Evolutionary conservation across 148 eudicot species (phyloP), one percentile per base, ranked within the genome.

Genomic region (Arbutus unedo): DNA sequence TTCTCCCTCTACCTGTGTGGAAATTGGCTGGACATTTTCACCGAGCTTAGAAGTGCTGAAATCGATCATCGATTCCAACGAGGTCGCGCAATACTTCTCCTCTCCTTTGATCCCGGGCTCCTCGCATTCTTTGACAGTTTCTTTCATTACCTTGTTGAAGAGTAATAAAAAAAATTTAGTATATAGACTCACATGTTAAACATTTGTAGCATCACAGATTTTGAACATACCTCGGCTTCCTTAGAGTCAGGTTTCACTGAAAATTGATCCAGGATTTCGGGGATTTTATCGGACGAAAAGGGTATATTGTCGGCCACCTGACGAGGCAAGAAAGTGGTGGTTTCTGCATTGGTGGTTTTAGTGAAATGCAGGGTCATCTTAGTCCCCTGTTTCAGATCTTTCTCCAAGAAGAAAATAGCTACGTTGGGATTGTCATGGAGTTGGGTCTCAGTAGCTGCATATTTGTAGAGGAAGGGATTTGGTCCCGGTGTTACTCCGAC

Each of bases 321-420:
- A 19, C 81, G 83, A 72, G 89, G 85, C 5, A 87, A 48, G 82
- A 87, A 87, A 71, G 81, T 74, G 60, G 89, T 77, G 60, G 89
- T 77, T 23, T 53, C 45, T 11, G 62, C 84, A 4, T 44, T 77
- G 44, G 50, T 78, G 19, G 49, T 77, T 54, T 70, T 80, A 6
- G 77, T 76, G 81, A 83, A 86, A 8, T 51, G 68, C 68, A 78
- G 23, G n/a, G 51, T 43, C 70, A 78, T 78, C 38, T 57, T 43
- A 19, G 68, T 43, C 16, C 70, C 68, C 14, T 3, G n/a, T 57
- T 57, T 57, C 9, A 78, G 5, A 70, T 78, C 68, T 31, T 78
- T 78, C 11, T 78, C 81, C 70, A 57, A 10, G 68, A 78, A 78
- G 81, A 78, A 78, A 4, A 78, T 53, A 41, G 70, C 81, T 2